phyloP scores from a whole-genome alignment of 306 rosid species.

The Medicago arabica region DNA sequence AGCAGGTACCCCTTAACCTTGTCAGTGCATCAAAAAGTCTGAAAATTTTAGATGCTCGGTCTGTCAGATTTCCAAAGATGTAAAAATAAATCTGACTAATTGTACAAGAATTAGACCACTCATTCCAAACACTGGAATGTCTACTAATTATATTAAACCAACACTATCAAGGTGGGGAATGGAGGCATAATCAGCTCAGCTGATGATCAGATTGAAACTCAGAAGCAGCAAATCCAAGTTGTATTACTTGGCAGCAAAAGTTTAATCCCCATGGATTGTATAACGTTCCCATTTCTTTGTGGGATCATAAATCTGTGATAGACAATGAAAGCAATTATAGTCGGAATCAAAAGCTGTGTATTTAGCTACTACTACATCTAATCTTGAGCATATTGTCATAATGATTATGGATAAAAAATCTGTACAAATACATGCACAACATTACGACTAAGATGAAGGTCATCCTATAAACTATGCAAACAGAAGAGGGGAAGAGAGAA shows the following conservation, averaged over 20 bases:
- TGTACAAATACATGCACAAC: constrained; percentile 4
- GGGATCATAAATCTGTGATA: constrained; percentile 63
- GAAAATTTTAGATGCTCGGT: not conserved
- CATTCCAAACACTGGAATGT: not conserved
- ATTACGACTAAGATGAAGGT: not conserved
- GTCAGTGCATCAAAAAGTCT: not conserved
- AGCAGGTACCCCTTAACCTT: not conserved
- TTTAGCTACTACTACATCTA: constrained; percentile 1
- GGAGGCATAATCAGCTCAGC: constrained; percentile 8
- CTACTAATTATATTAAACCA: not conserved
- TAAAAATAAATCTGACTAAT: not conserved
- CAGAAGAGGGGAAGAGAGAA: constrained; percentile 21
- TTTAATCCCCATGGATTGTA: constrained; percentile 76
- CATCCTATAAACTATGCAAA: not conserved
- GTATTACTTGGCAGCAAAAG: constrained; percentile 13
- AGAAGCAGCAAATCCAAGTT: constrained; percentile 25
- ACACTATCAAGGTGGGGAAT: not conserved
- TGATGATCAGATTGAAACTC: not conserved
- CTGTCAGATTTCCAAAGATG: not conserved
- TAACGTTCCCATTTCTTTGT: constrained; percentile 76
- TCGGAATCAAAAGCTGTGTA: constrained; percentile 17
- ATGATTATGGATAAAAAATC: not conserved
- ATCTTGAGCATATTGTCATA: not conserved
- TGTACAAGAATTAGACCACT: not conserved
- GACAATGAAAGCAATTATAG: not conserved